Base-by-base conservation (phyloP, 2,329 filamentous ascomycete genomes). In the Monosporascus sp. region DNA sequence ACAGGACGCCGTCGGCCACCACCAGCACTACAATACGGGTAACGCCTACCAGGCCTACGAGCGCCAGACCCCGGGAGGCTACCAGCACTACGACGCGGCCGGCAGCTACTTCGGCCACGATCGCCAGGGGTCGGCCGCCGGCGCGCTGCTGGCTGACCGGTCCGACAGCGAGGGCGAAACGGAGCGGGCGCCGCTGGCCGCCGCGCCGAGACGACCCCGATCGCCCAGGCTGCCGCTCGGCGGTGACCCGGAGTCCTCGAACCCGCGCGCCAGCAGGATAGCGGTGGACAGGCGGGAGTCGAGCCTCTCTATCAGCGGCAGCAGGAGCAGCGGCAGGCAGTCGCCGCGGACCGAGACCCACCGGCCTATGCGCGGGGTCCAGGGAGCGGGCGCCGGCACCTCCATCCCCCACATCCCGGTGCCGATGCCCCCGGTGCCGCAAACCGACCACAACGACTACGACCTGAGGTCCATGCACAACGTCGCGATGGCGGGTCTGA, bases 381-480 rank as follows among this genome's bases (percentile, higher is more conserved):
- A 7, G 24, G 43, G 43, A 1, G 20, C 43, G 14, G 43, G 43
- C 11, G 35, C 22, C 31, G 20, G 17, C 35, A 47, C 31, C 24
- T 31, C 18, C n/a, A 24, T 18, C 27, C 47, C 37, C 17, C 52
- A 53, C 24, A n/a, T 24, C 15, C 37, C 24, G 22, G 37, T 18
- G 24, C 41, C 22, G 41, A 55, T 48, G 20, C 45, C 39, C 20
- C 20, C 24, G 9, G 18, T 37, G 7, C 37, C 24, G 14, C 24
- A 18, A 37, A 46, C 51, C 31, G 44, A 38, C 44, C 56, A 61
- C 5, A 22, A 49, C 45, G 60, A 64, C 27, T 66, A 60, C 50
- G 65, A 67, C 54, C 47, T 60, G 39, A 58, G 60, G 52, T 67
- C 64, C 14, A 61, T 67, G 64, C 63, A 65, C 55, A 66, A 61